Percentiles rank a stretch among this genome's conserved stretches.
These are phyloP conservation scores for Wickerhamomyces queroliae DNA, from an alignment of 805 yeast species.

Conservation along the genomic window DNA sequence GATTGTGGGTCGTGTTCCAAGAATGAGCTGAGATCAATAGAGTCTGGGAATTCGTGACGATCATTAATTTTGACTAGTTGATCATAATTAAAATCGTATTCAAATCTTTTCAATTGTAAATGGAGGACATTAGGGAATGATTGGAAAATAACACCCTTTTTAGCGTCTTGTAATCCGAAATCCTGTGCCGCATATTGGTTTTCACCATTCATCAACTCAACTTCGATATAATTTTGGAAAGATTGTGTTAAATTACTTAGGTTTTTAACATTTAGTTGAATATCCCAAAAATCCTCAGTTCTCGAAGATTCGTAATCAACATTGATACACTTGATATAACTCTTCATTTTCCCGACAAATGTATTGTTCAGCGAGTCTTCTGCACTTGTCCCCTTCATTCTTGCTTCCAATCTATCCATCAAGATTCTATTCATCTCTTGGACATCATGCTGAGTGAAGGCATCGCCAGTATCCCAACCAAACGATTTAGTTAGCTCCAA, in stretches of 20 bases:
- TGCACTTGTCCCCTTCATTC: slow-evolving; percentile 84
- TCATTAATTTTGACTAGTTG: slow-evolving; percentile 89
- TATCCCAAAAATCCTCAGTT: slow-evolving; percentile 96
- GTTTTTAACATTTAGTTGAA: slow-evolving; percentile 89
- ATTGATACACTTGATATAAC: slow-evolving; percentile 85
- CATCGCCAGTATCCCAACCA: slow-evolving; percentile 96
- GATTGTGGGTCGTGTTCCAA: slow-evolving; percentile 47
- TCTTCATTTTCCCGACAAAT: slow-evolving; percentile 96
- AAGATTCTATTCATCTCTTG: slow-evolving; percentile 92
- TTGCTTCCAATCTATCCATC: slow-evolving; percentile 88
- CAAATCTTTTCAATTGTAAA: slow-evolving; percentile 89
- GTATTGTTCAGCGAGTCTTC: slow-evolving; percentile 71
- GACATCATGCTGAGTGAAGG: slow-evolving; percentile 96
- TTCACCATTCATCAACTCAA: slow-evolving; percentile 88
- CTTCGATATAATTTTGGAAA: slow-evolving; percentile 80
- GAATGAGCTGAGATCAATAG: slow-evolving; percentile 74
- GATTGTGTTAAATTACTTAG: slow-evolving; percentile 66
- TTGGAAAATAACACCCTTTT: slow-evolving; percentile 91
- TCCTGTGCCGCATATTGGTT: slow-evolving; percentile 92
- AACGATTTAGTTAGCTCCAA: slow-evolving; percentile 82
- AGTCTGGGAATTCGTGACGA: slow-evolving; percentile 81
- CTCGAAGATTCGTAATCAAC: slow-evolving; percentile 92
- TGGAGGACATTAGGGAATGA: slow-evolving; percentile 90
- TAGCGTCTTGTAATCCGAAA: slow-evolving; percentile 89
- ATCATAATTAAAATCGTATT: slow-evolving; percentile 87